A percentile compares a stretch with the other conserved stretches of the same genome.
These are phyloP conservation scores for Pyrenophora graminea DNA, from an alignment of 2,329 filamentous ascomycete species.

Conservation along the genomic window DNA sequence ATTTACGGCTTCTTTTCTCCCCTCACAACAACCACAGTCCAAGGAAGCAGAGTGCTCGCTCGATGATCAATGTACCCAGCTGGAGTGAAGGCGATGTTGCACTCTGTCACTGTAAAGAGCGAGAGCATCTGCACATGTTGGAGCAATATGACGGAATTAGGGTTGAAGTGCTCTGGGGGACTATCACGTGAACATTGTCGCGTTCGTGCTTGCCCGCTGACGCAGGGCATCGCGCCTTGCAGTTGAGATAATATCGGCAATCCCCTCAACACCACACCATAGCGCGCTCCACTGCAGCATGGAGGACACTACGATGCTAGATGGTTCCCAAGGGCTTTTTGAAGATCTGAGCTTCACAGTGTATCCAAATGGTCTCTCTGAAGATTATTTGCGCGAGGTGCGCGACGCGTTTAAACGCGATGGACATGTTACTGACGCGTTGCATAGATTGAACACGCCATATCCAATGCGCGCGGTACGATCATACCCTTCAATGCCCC, in stretches of 20 bases:
- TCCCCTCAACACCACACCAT: slow-evolving; percentile 4
- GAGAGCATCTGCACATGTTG: not conserved
- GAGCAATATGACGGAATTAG: slow-evolving; percentile 2
- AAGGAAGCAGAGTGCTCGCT: not conserved
- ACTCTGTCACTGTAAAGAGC: not conserved
- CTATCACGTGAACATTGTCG: slow-evolving; percentile 22
- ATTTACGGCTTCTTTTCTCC: slow-evolving; percentile 10
- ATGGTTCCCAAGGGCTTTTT: slow-evolving; percentile 44
- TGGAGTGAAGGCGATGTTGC: too few species aligned
- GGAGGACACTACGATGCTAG: slow-evolving; percentile 41
- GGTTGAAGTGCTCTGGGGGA: slow-evolving; percentile 10
- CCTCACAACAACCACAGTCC: not conserved
- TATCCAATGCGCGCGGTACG: slow-evolving; percentile 56
- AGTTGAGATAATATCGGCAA: slow-evolving; percentile 5
- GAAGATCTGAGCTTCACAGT: slow-evolving; percentile 48
- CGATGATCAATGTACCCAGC: too few species aligned
- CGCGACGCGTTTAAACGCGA: slow-evolving; percentile 24
- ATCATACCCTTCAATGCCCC: slow-evolving; percentile 48
- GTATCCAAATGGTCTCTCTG: slow-evolving; percentile 48
- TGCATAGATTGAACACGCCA: slow-evolving; percentile 51
- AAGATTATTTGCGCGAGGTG: slow-evolving; percentile 36
- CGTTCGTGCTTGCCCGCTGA: slow-evolving; percentile 11
- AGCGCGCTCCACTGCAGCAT: slow-evolving; percentile 22
- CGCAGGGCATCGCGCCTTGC: slow-evolving; percentile 12
- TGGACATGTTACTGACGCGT: slow-evolving; percentile 22